Conservation (phyloP, 352 stramenopile genomes). For the Globisporangium camurandrum region DNA sequence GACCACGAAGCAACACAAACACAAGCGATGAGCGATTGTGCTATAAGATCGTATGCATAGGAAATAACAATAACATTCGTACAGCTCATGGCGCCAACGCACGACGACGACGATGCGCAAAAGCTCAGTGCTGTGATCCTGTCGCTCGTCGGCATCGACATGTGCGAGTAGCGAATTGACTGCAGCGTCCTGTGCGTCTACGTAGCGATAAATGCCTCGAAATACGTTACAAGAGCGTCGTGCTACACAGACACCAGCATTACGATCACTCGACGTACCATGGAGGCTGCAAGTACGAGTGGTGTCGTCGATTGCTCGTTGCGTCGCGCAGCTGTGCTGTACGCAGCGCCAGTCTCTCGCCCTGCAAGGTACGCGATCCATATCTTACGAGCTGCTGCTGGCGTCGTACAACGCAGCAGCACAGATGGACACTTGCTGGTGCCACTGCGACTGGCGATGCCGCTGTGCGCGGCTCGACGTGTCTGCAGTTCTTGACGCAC, state of each 20-base stretch:
- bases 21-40: background rate
- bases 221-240: background rate
- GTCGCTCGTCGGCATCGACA: background rate
- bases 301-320: slow-evolving; percentile 20
- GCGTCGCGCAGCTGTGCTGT: slow-evolving; percentile 18
- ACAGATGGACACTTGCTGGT: background rate
- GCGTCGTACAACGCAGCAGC: background rate
- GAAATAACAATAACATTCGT: background rate
- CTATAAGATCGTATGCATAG: too few relatives aligned
- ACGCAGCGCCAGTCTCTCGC: slow-evolving; percentile 27
- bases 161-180: background rate
- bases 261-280: too few relatives aligned
- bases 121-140: slow-evolving; percentile 28
- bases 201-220: background rate
- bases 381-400: background rate
- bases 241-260: background rate
- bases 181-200: slow-evolving; percentile 1
- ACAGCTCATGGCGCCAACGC: slow-evolving; percentile 34
- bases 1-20: background rate
- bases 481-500: background rate
- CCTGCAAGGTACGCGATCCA: slow-evolving; percentile 22
- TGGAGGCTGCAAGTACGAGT: slow-evolving; percentile 14
- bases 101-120: background rate
- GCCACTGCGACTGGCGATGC: background rate
- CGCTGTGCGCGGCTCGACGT: background rate